These are phyloP conservation scores for Kwoniella dejecticola DNA, from an alignment of 768 basidiomycete species.

Conservation along the genomic window DNA sequence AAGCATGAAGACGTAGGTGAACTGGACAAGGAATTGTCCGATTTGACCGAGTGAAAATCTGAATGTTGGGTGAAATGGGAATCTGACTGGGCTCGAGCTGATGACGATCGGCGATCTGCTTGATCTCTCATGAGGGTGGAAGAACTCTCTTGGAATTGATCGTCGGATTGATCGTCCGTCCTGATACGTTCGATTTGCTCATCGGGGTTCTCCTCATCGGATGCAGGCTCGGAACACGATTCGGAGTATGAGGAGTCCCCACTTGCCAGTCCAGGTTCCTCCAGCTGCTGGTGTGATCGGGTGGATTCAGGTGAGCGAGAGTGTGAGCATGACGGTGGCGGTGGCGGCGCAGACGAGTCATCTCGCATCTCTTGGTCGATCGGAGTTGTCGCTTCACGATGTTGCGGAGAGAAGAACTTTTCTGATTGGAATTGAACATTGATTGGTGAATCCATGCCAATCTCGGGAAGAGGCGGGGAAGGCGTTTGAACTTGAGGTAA, in stretches of 20 bases:
- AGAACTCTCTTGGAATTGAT: too few species aligned
- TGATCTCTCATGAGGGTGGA: too few species aligned
- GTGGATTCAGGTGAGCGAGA: neutral
- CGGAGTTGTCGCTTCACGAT: too few species aligned
- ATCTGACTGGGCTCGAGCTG: neutral
- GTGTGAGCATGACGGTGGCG: too few species aligned
- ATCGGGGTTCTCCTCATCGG: neutral
- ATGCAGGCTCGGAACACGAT: neutral
- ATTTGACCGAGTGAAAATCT: neutral
- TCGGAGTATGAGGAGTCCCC: constrained; percentile 4
- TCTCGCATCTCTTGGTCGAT: too few species aligned
- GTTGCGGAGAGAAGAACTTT: too few species aligned
- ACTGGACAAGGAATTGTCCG: neutral
- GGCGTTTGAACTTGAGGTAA: constrained; percentile 1
- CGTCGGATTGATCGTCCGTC: too few species aligned
- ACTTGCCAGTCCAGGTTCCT: constrained; percentile 1
- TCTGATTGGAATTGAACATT: too few species aligned
- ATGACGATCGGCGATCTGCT: neutral
- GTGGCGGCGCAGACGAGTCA: too few species aligned
- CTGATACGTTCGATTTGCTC: too few species aligned
- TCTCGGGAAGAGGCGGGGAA: neutral
- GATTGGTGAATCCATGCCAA: neutral
- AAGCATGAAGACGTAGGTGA: neutral
- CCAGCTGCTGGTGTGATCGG: neutral
- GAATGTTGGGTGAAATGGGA: neutral